Conservation (phyloP, 2,329 filamentous ascomycete species). For the Botrytis squamosa region DNA sequence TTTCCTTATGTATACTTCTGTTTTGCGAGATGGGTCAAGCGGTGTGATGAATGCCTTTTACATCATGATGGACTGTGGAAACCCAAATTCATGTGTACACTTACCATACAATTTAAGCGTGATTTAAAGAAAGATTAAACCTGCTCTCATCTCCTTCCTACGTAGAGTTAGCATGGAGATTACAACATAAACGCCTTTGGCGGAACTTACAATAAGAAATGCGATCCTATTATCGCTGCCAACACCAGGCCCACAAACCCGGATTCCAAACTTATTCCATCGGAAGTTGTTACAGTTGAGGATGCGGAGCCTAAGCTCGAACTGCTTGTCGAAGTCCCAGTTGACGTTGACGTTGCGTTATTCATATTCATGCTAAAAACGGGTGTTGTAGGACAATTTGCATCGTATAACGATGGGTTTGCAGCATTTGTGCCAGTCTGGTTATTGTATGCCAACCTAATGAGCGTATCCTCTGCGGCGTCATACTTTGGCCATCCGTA, state of each 20-base stretch:
- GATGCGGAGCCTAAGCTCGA: background rate
- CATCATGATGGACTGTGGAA: background rate
- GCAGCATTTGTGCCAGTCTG: slow-evolving; percentile 21
- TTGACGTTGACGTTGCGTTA: background rate
- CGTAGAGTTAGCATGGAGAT: background rate
- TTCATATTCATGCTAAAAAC: too few relatives aligned
- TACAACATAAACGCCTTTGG: background rate
- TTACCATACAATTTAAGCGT: background rate
- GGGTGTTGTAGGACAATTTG: background rate
- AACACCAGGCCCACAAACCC: background rate
- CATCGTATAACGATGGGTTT: slow-evolving; percentile 17
- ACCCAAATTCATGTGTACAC: background rate
- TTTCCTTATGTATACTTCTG: background rate
- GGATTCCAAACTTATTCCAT: background rate
- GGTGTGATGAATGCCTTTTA: background rate
- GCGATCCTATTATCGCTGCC: background rate
- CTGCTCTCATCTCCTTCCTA: background rate
- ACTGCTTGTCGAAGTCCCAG: background rate
- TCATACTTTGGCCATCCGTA: slow-evolving; percentile 33
- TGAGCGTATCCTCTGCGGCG: slow-evolving; percentile 11
- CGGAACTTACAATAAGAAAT: background rate
- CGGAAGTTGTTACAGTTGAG: background rate
- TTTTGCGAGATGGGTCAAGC: background rate
- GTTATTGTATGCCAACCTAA: slow-evolving; percentile 24
- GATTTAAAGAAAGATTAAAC: background rate